Evolutionary conservation across 1,284 basidiomycete species (phyloP).

Genomic region (Tylopilus orsonianus): DNA sequence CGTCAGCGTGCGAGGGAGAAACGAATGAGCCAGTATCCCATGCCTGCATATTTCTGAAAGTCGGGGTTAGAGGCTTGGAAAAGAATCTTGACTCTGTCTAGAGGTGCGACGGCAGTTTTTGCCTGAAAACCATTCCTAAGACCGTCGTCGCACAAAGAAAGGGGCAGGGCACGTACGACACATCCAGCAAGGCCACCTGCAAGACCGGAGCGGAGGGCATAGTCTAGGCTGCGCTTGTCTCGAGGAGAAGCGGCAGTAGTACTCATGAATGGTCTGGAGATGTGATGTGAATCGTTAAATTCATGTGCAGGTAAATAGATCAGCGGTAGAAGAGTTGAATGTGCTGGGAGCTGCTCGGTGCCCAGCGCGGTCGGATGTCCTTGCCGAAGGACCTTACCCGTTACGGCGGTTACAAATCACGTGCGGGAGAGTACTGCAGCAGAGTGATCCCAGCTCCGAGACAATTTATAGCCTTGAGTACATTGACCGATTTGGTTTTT

Average conservation of each 20-base stretch:
- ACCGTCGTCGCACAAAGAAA: not conserved
- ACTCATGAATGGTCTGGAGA: constrained; percentile 27
- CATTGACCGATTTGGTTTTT: no score
- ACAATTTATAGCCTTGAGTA: no score
- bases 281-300: constrained; percentile 3
- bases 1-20: not conserved
- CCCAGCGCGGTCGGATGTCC: not conserved
- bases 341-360: not conserved
- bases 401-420: constrained; percentile 11
- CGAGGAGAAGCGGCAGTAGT: constrained; percentile 39
- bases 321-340: not conserved
- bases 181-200: constrained; percentile 95
- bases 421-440: no score
- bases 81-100: constrained; percentile 98
- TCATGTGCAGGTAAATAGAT: constrained; percentile 16
- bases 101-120: constrained; percentile 95
- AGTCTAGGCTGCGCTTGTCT: constrained; percentile 74
- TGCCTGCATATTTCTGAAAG: constrained; percentile 91
- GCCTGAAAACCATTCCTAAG: constrained; percentile 68
- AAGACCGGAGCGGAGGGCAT: constrained; percentile 77
- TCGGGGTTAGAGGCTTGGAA: constrained; percentile 98
- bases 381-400: constrained; percentile 16
- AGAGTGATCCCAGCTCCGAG: no score
- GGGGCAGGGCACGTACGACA: constrained; percentile 61
- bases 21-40: constrained; percentile 18